Conservation (phyloP, 805 yeast species). For the Candida alai region DNA sequence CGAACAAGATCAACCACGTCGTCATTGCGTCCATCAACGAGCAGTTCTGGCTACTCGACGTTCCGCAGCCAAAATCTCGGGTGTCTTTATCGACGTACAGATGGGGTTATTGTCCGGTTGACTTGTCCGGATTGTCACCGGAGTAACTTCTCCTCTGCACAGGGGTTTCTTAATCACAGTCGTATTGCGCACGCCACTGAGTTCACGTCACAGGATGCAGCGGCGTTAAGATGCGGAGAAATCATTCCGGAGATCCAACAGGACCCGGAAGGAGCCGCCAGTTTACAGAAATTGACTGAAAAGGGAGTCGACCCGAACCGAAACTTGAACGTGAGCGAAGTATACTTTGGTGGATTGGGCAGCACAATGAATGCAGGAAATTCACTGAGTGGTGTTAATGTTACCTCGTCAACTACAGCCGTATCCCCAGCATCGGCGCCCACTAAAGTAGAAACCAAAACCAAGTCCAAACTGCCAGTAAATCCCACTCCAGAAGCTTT, state of each 20-base stretch:
- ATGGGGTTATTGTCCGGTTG: slow-evolving; percentile 65
- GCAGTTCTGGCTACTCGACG: background rate
- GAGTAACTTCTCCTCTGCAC: slow-evolving; percentile 71
- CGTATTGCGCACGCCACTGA: slow-evolving; percentile 71
- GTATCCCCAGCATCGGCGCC: background rate
- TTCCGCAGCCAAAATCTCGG: slow-evolving; percentile 22
- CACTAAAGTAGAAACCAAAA: background rate
- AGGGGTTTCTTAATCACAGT: slow-evolving; percentile 76
- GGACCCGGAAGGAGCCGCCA: slow-evolving; percentile 46
- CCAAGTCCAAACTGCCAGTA: background rate
- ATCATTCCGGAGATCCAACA: slow-evolving; percentile 53
- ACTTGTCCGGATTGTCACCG: slow-evolving; percentile 67
- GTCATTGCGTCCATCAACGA: slow-evolving; percentile 48
- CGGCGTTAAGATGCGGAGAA: slow-evolving; percentile 65
- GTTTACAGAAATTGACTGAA: slow-evolving; percentile 31
- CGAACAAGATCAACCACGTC: slow-evolving; percentile 50
- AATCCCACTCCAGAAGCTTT: background rate
- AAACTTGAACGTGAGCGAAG: slow-evolving; percentile 36
- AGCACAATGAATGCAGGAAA: background rate
- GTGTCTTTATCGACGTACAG: slow-evolving; percentile 63
- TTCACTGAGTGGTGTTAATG: background rate
- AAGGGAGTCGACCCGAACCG: slow-evolving; percentile 40
- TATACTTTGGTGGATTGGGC: slow-evolving; percentile 31
- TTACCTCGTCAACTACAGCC: background rate
- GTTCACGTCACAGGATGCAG: slow-evolving; percentile 68